Conservation (phyloP, 2,329 filamentous ascomycete genomes). For the Pyrenochaeta sp. region DNA sequence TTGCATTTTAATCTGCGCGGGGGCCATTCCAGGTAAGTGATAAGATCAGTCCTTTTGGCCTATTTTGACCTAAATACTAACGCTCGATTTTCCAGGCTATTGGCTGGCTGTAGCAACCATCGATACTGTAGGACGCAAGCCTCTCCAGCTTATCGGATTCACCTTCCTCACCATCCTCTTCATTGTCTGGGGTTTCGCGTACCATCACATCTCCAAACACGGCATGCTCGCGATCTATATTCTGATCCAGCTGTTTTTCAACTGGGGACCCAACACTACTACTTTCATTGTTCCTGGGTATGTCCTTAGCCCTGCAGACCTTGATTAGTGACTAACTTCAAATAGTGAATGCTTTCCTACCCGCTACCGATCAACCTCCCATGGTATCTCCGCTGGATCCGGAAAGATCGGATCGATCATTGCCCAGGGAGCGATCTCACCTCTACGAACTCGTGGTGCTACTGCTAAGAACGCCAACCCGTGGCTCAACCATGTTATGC, state of each 20-base stretch:
- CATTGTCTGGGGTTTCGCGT: slow-evolving; percentile 46
- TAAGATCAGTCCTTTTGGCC: too few species aligned
- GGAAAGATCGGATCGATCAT: slow-evolving; percentile 60
- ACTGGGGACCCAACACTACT: slow-evolving; percentile 58
- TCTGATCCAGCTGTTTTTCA: slow-evolving; percentile 61
- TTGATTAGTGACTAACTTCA: too few species aligned
- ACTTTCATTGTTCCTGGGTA: slow-evolving; percentile 62
- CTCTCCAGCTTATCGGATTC: slow-evolving; percentile 45
- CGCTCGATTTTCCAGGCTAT: too few species aligned
- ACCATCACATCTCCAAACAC: slow-evolving; percentile 43
- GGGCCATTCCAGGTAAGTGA: slow-evolving; percentile 82
- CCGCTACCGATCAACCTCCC: slow-evolving; percentile 57
- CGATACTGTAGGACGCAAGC: slow-evolving; percentile 70
- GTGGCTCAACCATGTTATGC: slow-evolving; percentile 76
- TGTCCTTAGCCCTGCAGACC: too few species aligned
- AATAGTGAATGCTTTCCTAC: slow-evolving; percentile 60
- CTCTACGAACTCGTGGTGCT: slow-evolving; percentile 62
- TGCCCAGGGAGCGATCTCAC: slow-evolving; percentile 56
- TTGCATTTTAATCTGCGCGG: slow-evolving; percentile 78
- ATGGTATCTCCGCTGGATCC: slow-evolving; percentile 58
- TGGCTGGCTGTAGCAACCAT: slow-evolving; percentile 66
- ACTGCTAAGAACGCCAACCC: slow-evolving; percentile 56
- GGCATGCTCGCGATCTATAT: slow-evolving; percentile 57
- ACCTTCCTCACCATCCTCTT: slow-evolving; percentile 43
- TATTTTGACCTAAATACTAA: too few species aligned